Evolutionary conservation across 2,329 filamentous ascomycete genomes (phyloP).

Genomic region (Trichoderma koningii): DNA sequence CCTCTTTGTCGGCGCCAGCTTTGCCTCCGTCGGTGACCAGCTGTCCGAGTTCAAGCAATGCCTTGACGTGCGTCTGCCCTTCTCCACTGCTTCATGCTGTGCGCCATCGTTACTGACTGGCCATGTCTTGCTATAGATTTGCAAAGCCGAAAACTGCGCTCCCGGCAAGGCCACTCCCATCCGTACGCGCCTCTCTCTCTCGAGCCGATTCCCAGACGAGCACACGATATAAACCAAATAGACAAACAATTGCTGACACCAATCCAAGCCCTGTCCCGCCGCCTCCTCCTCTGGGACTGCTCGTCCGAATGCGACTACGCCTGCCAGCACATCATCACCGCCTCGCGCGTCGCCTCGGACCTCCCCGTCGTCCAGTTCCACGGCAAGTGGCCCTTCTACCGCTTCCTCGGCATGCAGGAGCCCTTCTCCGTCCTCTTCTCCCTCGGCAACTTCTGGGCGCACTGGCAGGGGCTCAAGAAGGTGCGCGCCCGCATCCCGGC

Average conservation of each 20-base stretch:
- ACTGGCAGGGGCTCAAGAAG: slow-evolving; percentile 73
- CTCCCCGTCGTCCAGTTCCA: slow-evolving; percentile 86
- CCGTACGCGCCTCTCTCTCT: slow-evolving; percentile 50
- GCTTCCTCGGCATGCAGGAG: slow-evolving; percentile 91
- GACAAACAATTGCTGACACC: not conserved
- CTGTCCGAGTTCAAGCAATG: slow-evolving; percentile 87
- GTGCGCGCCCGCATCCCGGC: slow-evolving; percentile 70
- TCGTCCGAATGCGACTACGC: slow-evolving; percentile 95
- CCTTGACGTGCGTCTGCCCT: slow-evolving; percentile 62
- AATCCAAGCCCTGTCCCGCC: slow-evolving; percentile 72
- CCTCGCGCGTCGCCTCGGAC: slow-evolving; percentile 64
- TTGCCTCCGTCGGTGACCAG: slow-evolving; percentile 79
- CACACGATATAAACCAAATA: not conserved
- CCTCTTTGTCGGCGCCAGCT: slow-evolving; percentile 48
- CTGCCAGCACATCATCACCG: slow-evolving; percentile 91
- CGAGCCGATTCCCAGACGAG: not conserved
- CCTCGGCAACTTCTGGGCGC: slow-evolving; percentile 84
- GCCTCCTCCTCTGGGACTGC: slow-evolving; percentile 89
- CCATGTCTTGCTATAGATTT: slow-evolving; percentile 61
- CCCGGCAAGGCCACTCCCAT: slow-evolving; percentile 63
- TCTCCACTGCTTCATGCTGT: not conserved
- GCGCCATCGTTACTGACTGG: slow-evolving; percentile 31
- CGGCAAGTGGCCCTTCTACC: slow-evolving; percentile 97
- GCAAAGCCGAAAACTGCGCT: slow-evolving; percentile 77
- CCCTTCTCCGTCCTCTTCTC: slow-evolving; percentile 93